Percentiles rank a stretch among this genome's conserved stretches.
Evolutionary conservation across 2,329 filamentous ascomycete species (phyloP).

Genomic region (Thyridium curvatum): DNA sequence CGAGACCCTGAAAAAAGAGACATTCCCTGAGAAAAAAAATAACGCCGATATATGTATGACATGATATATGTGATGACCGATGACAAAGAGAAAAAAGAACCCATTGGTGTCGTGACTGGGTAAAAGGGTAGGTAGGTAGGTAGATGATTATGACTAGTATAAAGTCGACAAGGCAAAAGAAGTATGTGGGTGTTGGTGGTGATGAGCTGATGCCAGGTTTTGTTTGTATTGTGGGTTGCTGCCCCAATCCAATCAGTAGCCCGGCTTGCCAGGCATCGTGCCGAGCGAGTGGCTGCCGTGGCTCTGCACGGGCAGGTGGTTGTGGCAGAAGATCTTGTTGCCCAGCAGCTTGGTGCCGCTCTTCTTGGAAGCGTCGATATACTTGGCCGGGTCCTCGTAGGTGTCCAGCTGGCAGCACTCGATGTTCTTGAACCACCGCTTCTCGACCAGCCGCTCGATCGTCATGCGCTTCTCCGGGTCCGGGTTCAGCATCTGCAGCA

Average conservation of each 20-base stretch:
- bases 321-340: constrained; percentile 53
- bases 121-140: too few relatives aligned
- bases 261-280: constrained; percentile 50
- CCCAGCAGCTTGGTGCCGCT: constrained; percentile 31
- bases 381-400: constrained; percentile 56
- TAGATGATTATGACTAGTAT: too few relatives aligned
- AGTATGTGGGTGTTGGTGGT: too few relatives aligned
- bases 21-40: too few relatives aligned
- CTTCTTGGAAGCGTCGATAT: constrained; percentile 58
- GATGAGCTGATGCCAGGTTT: too few relatives aligned
- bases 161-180: too few relatives aligned
- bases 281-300: constrained; percentile 41
- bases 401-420: constrained; percentile 74
- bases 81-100: neutral
- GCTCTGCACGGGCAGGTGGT: constrained; percentile 44
- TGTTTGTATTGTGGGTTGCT: too few relatives aligned
- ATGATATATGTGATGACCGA: neutral
- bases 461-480: constrained; percentile 64
- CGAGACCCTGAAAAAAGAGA: too few relatives aligned
- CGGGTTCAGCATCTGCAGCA: constrained; percentile 80
- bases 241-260: constrained; percentile 30
- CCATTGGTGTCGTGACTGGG: too few relatives aligned
- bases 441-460: constrained; percentile 61
- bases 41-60: too few relatives aligned
- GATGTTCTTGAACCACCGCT: constrained; percentile 67